Evolutionary conservation across 176 grass and related monocot species (phyloP).

Genomic region (Avena insularis): DNA sequence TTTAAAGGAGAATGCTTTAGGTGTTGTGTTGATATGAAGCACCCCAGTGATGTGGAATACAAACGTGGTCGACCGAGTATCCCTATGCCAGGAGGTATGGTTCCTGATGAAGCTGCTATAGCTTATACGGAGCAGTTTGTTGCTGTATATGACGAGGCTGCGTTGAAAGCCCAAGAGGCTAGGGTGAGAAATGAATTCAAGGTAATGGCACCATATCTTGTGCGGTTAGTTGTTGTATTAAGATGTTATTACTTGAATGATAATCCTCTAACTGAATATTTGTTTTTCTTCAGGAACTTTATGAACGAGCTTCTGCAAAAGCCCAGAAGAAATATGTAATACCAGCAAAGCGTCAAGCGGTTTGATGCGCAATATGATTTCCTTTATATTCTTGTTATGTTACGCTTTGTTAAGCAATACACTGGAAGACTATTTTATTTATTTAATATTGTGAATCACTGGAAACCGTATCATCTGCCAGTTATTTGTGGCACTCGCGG

Average conservation of each 20-base stretch:
- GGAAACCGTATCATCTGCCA: neutral
- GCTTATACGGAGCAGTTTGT: neutral
- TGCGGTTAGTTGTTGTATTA: neutral
- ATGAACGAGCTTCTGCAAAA: neutral
- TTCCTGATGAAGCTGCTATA: neutral
- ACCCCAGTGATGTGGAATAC: neutral
- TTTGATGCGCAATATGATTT: neutral
- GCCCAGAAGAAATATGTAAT: neutral
- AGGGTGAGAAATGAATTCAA: constrained; percentile 11
- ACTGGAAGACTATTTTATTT: neutral
- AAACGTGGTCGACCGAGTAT: neutral
- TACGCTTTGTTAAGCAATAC: neutral
- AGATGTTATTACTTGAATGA: neutral
- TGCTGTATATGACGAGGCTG: neutral
- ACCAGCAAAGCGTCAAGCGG: neutral
- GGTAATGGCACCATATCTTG: constrained; percentile 4
- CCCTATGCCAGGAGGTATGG: neutral
- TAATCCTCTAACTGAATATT: neutral
- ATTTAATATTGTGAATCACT: neutral
- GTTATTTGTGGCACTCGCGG: neutral
- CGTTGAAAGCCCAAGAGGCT: neutral
- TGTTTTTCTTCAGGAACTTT: neutral
- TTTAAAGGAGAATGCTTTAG: neutral
- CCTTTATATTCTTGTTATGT: neutral
- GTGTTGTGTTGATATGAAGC: neutral